Conservation (phyloP, 805 yeast species). For the Clavispora phyllophila region DNA sequence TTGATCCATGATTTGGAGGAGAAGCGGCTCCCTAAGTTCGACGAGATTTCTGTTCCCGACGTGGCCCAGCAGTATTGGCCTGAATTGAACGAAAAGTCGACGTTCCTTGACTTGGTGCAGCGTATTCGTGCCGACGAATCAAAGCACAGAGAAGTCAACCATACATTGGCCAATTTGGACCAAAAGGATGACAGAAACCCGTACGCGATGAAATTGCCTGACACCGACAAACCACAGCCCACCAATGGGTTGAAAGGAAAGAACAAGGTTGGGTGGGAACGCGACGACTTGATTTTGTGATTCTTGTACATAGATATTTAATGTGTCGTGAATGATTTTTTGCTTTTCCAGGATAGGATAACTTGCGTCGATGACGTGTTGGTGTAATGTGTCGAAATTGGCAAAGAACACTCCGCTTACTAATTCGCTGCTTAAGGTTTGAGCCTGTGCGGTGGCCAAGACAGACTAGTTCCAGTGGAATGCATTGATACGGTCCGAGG, state of each 20-base stretch:
- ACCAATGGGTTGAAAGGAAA: constrained; percentile 27
- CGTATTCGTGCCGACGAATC: constrained; percentile 73
- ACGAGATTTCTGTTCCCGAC: constrained; percentile 44
- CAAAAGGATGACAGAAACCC: constrained; percentile 60
- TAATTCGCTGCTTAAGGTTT: too few species aligned
- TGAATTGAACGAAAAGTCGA: constrained; percentile 42
- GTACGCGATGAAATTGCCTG: constrained; percentile 45
- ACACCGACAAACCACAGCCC: constrained; percentile 33
- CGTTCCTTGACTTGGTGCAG: constrained; percentile 54
- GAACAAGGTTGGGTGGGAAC: constrained; percentile 39
- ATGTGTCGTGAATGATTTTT: too few species aligned
- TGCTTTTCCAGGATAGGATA: too few species aligned
- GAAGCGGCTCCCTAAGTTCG: constrained; percentile 47
- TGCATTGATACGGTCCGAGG: too few species aligned
- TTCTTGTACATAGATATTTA: neutral
- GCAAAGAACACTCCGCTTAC: too few species aligned
- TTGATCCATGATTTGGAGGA: constrained; percentile 50
- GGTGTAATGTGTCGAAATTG: too few species aligned
- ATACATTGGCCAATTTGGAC: constrained; percentile 62
- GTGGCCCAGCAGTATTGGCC: constrained; percentile 65
- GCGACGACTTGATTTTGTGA: constrained; percentile 29
- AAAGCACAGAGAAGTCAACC: constrained; percentile 75
- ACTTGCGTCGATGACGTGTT: too few species aligned
- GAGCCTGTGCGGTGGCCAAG: too few species aligned
- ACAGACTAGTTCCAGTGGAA: too few species aligned